Evolutionary conservation across 2,329 filamentous ascomycete genomes (phyloP).

Genomic region (Colletotrichum costaricense): DNA sequence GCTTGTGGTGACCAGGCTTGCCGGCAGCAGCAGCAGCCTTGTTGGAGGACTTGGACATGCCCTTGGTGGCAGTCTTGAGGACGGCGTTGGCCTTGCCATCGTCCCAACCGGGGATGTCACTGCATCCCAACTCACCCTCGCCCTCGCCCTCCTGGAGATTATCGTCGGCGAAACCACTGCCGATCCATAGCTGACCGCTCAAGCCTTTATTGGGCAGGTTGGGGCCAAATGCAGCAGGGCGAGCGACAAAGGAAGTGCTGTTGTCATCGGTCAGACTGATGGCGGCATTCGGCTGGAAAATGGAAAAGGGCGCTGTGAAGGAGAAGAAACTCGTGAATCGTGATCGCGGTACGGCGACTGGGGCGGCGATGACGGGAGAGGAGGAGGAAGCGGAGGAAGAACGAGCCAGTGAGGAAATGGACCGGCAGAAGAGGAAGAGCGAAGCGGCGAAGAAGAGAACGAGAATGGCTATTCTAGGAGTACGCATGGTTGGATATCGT

Average conservation of each 20-base stretch:
- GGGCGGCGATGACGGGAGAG: slow-evolving; percentile 17
- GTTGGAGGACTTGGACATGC: slow-evolving; percentile 37
- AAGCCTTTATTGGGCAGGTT: slow-evolving; percentile 79
- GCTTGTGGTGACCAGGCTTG: slow-evolving; percentile 49
- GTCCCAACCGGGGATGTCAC: slow-evolving; percentile 91
- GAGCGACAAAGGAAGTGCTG: slow-evolving; percentile 93
- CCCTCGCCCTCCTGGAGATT: slow-evolving; percentile 70
- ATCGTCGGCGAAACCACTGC: slow-evolving; percentile 90
- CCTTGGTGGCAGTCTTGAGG: slow-evolving; percentile 52
- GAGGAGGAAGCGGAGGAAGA: not conserved
- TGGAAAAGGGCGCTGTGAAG: slow-evolving; percentile 81
- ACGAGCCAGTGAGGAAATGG: slow-evolving; percentile 55
- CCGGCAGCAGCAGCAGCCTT: slow-evolving; percentile 41
- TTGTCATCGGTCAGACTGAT: slow-evolving; percentile 98
- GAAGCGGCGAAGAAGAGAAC: slow-evolving; percentile 64
- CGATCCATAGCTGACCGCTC: slow-evolving; percentile 93
- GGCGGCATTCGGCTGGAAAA: slow-evolving; percentile 95
- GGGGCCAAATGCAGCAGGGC: slow-evolving; percentile 93
- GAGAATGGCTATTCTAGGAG: slow-evolving; percentile 65
- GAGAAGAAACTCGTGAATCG: slow-evolving; percentile 72
- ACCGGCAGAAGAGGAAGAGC: slow-evolving; percentile 66
- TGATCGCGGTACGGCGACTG: slow-evolving; percentile 46
- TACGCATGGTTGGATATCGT: slow-evolving; percentile 57
- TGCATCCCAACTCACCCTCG: slow-evolving; percentile 92
- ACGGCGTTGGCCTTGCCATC: slow-evolving; percentile 64